These are phyloP conservation scores for Arxiozyma heterogenica DNA, from an alignment of 1,139 yeast species.

Conservation along the genomic window DNA sequence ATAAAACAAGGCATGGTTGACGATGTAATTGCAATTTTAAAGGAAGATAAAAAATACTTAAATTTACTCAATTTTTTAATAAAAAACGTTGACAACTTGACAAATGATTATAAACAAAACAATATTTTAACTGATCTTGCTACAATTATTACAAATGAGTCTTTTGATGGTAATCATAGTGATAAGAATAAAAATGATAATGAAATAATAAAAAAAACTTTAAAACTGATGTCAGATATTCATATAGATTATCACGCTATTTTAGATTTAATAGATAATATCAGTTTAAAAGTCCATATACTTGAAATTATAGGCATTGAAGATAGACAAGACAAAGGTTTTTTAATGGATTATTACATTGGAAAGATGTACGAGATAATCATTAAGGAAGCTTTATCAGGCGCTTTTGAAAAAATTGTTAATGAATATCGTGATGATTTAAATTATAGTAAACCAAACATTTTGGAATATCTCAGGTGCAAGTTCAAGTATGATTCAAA, in stretches of 20 bases:
- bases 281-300: conserved; percentile 17
- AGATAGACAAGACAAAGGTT: conserved; percentile 17
- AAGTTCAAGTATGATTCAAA: conserved; percentile 13
- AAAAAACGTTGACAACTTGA: conserved; percentile 9
- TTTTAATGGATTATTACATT: conserved; percentile 22
- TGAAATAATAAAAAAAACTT: conserved; percentile 5
- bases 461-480: conserved; percentile 14
- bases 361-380: conserved; percentile 18
- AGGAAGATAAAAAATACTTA: conserved; percentile 6
- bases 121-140: conserved; percentile 12
- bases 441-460: conserved; percentile 20
- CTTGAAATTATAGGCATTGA: conserved; percentile 21
- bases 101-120: conserved; percentile 10
- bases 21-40: conserved; percentile 12
- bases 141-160: conserved; percentile 6
- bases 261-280: conserved; percentile 10
- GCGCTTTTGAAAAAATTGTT: conserved; percentile 8
- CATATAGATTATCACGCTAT: conserved; percentile 13
- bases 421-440: conserved; percentile 20
- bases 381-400: conserved; percentile 13
- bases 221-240: conserved; percentile 11
- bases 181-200: conserved; percentile 1
- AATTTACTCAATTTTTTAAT: conserved; percentile 11
- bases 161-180: background rate
- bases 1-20: conserved; percentile 9